Conservation (phyloP, 352 stramenopile genomes). For the Phytophthora cajani region DNA sequence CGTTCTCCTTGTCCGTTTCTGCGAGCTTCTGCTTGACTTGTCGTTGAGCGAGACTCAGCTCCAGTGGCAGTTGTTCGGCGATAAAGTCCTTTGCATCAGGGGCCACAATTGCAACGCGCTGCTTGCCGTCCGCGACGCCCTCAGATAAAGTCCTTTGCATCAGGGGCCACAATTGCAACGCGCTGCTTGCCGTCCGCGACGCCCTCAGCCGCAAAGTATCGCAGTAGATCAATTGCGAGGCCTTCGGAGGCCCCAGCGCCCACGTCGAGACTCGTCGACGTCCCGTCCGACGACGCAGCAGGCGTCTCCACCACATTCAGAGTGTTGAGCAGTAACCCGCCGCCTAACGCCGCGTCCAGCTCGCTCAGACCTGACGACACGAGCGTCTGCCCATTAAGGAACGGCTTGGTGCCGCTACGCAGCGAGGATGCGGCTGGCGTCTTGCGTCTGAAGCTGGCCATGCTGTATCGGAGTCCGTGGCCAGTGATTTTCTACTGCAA, state of each 20-base stretch:
- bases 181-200: constrained; percentile 51
- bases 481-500: neutral
- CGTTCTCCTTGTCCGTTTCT: constrained; percentile 13
- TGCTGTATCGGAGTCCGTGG: constrained; percentile 12
- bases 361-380: constrained; percentile 60
- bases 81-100: constrained; percentile 52
- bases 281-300: neutral
- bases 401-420: constrained; percentile 64
- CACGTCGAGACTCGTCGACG: neutral
- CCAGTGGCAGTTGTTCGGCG: constrained; percentile 51
- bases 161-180: constrained; percentile 43
- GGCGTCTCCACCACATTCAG: constrained; percentile 58
- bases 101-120: constrained; percentile 45
- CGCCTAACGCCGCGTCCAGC: constrained; percentile 62
- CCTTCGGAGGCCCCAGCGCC: constrained; percentile 1
- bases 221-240: constrained; percentile 46
- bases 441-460: constrained; percentile 63
- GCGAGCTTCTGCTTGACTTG: constrained; percentile 67
- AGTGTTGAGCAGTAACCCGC: constrained; percentile 59
- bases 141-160: constrained; percentile 55
- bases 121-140: constrained; percentile 48
- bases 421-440: neutral
- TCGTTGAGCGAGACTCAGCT: constrained; percentile 72
- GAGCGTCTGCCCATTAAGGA: constrained; percentile 72
- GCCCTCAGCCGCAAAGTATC: constrained; percentile 72